A percentile compares a stretch with the other conserved stretches of the same genome.
Conservation (phyloP, 257 asterid genomes). For the Avicennia marina region DNA sequence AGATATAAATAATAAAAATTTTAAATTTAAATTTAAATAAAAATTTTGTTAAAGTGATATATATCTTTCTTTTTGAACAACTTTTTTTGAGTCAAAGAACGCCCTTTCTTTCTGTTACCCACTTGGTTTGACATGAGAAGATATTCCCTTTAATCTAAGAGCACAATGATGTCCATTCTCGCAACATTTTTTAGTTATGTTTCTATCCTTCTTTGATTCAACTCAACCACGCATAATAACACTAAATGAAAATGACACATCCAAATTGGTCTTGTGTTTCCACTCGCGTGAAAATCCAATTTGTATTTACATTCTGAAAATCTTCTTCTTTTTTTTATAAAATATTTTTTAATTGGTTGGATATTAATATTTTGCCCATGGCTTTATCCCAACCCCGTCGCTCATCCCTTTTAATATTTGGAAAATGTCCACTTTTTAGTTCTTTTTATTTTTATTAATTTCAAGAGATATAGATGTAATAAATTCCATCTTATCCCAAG, state of each 20-base stretch:
- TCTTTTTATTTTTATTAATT: not conserved
- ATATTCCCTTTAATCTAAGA: conserved; percentile 12
- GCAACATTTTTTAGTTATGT: conserved; percentile 11
- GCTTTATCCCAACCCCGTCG: not conserved
- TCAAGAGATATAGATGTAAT: not conserved
- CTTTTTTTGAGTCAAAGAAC: not conserved
- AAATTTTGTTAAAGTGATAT: no score
- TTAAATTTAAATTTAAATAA: not conserved
- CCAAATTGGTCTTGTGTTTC: not conserved
- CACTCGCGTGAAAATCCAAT: no score
- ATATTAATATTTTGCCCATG: no score
- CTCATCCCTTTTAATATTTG: not conserved
- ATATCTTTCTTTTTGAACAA: no score
- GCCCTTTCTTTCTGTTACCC: conserved; percentile 8
- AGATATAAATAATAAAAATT: no score
- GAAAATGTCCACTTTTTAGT: not conserved
- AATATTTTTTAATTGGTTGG: no score
- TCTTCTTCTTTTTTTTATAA: not conserved
- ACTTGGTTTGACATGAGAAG: conserved; percentile 5
- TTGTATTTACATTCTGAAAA: no score
- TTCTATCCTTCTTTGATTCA: not conserved
- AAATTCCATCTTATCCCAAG: conserved; percentile 13
- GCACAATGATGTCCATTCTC: conserved; percentile 2
- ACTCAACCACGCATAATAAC: not conserved
- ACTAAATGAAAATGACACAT: no score